Evolutionary conservation across 1,284 basidiomycete genomes (phyloP), one percentile per base, ranked within the genome.

Genomic region (Austroboletus sp.): DNA sequence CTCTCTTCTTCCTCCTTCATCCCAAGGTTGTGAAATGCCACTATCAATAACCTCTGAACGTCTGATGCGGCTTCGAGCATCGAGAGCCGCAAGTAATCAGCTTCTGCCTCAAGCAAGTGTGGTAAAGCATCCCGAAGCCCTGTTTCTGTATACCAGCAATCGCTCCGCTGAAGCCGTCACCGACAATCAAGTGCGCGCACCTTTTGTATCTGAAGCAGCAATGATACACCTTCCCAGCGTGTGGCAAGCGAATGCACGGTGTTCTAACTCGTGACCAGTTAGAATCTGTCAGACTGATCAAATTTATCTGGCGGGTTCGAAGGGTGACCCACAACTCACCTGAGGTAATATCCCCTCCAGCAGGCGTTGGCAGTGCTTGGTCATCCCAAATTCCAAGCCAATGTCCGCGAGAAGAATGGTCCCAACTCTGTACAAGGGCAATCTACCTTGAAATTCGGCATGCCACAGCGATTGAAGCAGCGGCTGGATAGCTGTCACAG

Each of bases 301-400:
- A 21, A 6, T 25, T 39, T 2, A 16, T 32, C 17, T 26, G 17
- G 4, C 5, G 12, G 16, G 12, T 7, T 46, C 17, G 36, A 23
- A 45, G 25, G 15, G 35, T 38, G 19, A 25, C 29, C 7, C 23
- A 35, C 9, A 37, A 45, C 66, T 48, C 48, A 82, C 86, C 69
- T 89, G 87, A 21, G 87, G 85, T 72, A 89, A 74, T 38, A 88
- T 76, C 52, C 85, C 85, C 42, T 87, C 81, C 35, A 89, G 56
- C 44, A 88, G 72, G 46, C 70, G 73, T 51, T 68, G 71, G 50
- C 76, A 79, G 53, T 78, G 74, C 57, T 76, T 75, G 15, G 82
- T 75, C 75, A 89, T 78, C 12, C 79, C 82, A 58, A 85, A 83
- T 55, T 88, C 83, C 15, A 89, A 66, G 5, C 79, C 78, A 46